Evolutionary conservation across 2,329 filamentous ascomycete species (phyloP), one percentile per base, ranked within the genome.

Genomic region (Knufia petricola): DNA sequence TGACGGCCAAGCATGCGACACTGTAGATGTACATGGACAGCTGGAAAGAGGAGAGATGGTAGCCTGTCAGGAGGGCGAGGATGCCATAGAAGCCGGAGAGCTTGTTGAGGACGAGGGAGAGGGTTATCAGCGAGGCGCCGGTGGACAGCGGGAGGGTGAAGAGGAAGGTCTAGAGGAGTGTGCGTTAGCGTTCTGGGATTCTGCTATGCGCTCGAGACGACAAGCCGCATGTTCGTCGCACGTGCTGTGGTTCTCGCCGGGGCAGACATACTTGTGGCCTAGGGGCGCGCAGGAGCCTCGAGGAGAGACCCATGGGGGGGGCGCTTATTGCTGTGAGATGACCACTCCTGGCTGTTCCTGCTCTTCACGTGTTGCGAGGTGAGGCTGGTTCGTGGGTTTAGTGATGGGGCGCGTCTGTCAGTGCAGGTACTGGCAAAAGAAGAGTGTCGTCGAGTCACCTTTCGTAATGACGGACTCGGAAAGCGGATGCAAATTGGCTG

Each of bases 1-100:
- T 77, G 39, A 84, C 68, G 55, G 75, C 71, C 55, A 95, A 79
- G 23, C 85, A 77, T 54, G 78, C 59, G 52, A 92, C 75, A 21
- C 85, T 92, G 74, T 94, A 94, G 42, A 94, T 75, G 73, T 95
- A 95, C 75, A 94, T 92, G 50, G 84, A 85, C 50, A 95, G 76
- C 67, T 95, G 90, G 20, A 92, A 76, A 24, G 81, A 75, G 47
- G 87, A 89, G 54, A 95, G 79, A 58, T 83, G 74, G 66, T 86
- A 88, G 63, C 90, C 90, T 20, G 89, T 94, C 55, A 95, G 73
- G 58, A 95, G 78, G 51, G 89, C 88, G 58, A 95, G 82, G 37
- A 95, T 75, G 56, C 89, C 89, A 67, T 94, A 95, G 58, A 95
- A 74, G 50, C 88, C 89, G 43, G 87, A 90, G 57, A 89, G 79